Base-by-base conservation (phyloP, 257 asterid genomes). In the Gynochthodes officinalis region DNA sequence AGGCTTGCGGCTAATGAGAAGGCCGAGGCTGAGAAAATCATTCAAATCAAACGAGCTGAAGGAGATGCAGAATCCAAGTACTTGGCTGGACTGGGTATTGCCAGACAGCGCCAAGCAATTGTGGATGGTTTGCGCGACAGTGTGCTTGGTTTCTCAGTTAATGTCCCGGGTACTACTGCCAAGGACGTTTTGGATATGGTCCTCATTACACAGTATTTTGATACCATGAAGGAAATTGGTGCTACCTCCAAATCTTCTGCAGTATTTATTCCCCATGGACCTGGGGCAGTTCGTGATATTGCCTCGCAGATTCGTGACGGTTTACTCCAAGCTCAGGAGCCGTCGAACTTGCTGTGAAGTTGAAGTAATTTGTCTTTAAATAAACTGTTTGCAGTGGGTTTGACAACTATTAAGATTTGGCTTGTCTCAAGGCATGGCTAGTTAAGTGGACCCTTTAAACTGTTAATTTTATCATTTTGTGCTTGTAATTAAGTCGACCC, bases 101-200 rank as follows among this genome's bases (percentile, higher is more conserved):
- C 91, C 43, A 73, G 91, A 66, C 91, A 86, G 80, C 80, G 86
- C n/a, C 87, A 86, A 67, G 91, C 91, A 27, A 86, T 82, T 33
- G 86, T 80, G 42, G 91, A 86, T 42, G 91, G 91, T 55, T 63
- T 86, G 30, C 75, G 91, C 43, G 89, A 82, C 73, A 84, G 87
- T 46, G 87, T 86, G 54, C 82, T 82, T n/a, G 87, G 83, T 1
- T 86, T 84, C 76, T 86, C 87, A 5, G 82, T 74, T 0, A 82
- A 86, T 67, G 89, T 86, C 11, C 91, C 91, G 18, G 89, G 91
- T n/a, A 86, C 89, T 1, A 73, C 84, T 27, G 82, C 87, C 35
- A 84, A 84, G 77, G 91, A 82, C 75, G 91, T 84, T 10, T 23
- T 82, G 84, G 89, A 86, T 61, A 86, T 86, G 91, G 91, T 86